Percentiles rank a stretch among this genome's conserved stretches.
These are phyloP conservation scores for Phytophthora crassamura DNA, from an alignment of 352 stramenopile species.

Conservation along the genomic window DNA sequence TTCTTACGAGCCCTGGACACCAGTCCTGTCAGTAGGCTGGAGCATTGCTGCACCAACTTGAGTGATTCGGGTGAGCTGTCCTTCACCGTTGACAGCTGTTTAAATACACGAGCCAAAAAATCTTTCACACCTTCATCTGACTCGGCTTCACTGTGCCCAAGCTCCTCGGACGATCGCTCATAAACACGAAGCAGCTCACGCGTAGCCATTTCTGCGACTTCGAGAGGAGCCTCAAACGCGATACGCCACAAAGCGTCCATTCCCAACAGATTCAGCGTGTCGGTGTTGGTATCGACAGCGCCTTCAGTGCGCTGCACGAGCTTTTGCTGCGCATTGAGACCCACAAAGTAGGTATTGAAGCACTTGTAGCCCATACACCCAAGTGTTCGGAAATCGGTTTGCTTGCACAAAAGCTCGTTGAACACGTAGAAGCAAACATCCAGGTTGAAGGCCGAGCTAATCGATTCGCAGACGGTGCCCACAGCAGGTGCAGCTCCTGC, in stretches of 20 bases:
- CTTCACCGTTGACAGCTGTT: slow-evolving; percentile 60
- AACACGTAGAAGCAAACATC: slow-evolving; percentile 87
- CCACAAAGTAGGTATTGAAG: slow-evolving; percentile 89
- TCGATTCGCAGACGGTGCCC: slow-evolving; percentile 39
- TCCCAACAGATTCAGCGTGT: slow-evolving; percentile 57
- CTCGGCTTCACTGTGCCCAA: slow-evolving; percentile 16
- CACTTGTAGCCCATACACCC: slow-evolving; percentile 85
- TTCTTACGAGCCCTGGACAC: slow-evolving; percentile 62
- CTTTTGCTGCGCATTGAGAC: slow-evolving; percentile 70
- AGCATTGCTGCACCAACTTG: slow-evolving; percentile 81
- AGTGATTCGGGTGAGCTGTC: slow-evolving; percentile 60
- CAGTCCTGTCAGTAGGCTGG: slow-evolving; percentile 73
- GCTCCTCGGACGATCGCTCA: slow-evolving; percentile 56
- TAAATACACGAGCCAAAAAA: slow-evolving; percentile 84
- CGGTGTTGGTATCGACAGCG: slow-evolving; percentile 25
- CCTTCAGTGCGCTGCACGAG: slow-evolving; percentile 32
- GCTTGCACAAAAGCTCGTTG: slow-evolving; percentile 80
- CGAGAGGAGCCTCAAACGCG: slow-evolving; percentile 77
- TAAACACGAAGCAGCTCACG: slow-evolving; percentile 85
- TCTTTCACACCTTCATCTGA: slow-evolving; percentile 64
- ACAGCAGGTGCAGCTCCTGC: slow-evolving; percentile 24
- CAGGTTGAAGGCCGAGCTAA: slow-evolving; percentile 77
- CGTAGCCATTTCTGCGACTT: slow-evolving; percentile 82
- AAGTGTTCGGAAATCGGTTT: slow-evolving; percentile 78
- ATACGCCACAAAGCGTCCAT: slow-evolving; percentile 88